Conservation (phyloP, 768 basidiomycete genomes). For the Obba rivulosa region DNA sequence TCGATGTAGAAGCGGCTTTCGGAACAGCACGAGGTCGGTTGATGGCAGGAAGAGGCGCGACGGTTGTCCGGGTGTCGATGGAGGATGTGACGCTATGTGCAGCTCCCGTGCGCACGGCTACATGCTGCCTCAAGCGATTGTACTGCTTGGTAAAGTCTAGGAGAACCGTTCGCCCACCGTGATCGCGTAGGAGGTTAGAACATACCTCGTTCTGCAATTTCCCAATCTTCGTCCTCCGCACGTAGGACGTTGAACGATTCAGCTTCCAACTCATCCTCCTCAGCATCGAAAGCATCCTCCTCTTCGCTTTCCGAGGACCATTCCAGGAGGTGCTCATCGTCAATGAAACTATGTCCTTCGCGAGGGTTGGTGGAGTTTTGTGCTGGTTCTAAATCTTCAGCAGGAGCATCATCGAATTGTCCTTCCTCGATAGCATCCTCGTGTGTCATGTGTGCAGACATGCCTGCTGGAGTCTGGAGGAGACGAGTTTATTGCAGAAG, state of each 20-base stretch:
- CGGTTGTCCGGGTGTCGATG: constrained; percentile 40
- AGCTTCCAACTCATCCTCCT: constrained; percentile 33
- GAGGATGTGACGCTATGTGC: constrained; percentile 56
- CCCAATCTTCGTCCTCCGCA: constrained; percentile 87
- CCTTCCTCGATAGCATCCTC: constrained; percentile 34
- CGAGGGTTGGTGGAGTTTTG: constrained; percentile 17
- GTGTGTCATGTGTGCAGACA: background rate
- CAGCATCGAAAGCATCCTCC: constrained; percentile 31
- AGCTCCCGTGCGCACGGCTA: constrained; percentile 72
- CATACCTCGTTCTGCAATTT: constrained; percentile 76
- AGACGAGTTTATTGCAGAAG: background rate
- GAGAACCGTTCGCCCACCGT: constrained; percentile 8
- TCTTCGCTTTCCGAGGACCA: constrained; percentile 28
- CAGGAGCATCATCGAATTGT: constrained; percentile 60
- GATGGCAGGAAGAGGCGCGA: constrained; percentile 64
- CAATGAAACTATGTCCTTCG: constrained; percentile 28
- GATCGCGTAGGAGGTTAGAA: constrained; percentile 2
- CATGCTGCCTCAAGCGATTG: constrained; percentile 90
- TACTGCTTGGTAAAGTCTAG: constrained; percentile 98
- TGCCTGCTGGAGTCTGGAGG: background rate
- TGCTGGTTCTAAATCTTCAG: constrained; percentile 14
- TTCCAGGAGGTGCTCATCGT: constrained; percentile 21
- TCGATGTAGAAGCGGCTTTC: constrained; percentile 14
- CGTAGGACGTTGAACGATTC: constrained; percentile 41
- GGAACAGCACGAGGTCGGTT: constrained; percentile 53